Evolutionary conservation across 169 alveolate species (phyloP).

Genomic region (Cryptosporidium sp.): DNA sequence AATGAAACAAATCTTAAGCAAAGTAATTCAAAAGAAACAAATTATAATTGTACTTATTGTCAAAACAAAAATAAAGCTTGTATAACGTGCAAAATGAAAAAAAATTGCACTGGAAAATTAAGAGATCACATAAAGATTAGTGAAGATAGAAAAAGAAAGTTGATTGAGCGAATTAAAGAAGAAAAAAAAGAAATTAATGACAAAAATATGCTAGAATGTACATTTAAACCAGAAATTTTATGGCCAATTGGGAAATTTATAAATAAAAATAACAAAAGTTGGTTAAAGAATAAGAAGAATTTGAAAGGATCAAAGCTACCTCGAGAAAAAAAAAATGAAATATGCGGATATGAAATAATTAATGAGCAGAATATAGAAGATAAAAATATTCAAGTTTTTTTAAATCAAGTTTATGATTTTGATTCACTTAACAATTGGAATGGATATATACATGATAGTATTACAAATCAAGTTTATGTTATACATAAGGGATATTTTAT

Average conservation of each 20-base stretch:
- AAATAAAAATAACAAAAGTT: background rate
- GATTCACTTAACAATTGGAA: slow-evolving; percentile 10
- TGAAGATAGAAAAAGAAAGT: slow-evolving; percentile 28
- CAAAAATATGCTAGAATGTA: slow-evolving; percentile 3
- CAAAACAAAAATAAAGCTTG: slow-evolving; percentile 1
- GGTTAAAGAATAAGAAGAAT: slow-evolving; percentile 12
- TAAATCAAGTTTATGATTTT: background rate
- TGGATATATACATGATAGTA: slow-evolving; percentile 45
- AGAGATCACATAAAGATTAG: slow-evolving; percentile 48
- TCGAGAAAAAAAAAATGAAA: slow-evolving; percentile 2
- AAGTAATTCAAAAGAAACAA: background rate
- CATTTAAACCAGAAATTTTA: slow-evolving; percentile 59
- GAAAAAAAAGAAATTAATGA: slow-evolving; percentile 11
- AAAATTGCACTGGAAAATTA: slow-evolving; percentile 16
- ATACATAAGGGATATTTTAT: slow-evolving; percentile 21
- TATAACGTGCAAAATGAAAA: slow-evolving; percentile 18
- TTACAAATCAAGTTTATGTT: slow-evolving; percentile 25
- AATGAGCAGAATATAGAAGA: slow-evolving; percentile 19
- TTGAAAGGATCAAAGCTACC: background rate
- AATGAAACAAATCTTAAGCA: background rate
- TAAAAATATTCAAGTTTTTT: background rate
- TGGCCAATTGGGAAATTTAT: slow-evolving; percentile 47
- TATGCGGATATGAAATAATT: slow-evolving; percentile 23
- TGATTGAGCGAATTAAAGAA: slow-evolving; percentile 29
- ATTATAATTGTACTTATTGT: background rate